Evolutionary conservation across 305 asterid species (phyloP), one percentile per base, ranked within the genome.

Genomic region (Fraxinus platypoda): DNA sequence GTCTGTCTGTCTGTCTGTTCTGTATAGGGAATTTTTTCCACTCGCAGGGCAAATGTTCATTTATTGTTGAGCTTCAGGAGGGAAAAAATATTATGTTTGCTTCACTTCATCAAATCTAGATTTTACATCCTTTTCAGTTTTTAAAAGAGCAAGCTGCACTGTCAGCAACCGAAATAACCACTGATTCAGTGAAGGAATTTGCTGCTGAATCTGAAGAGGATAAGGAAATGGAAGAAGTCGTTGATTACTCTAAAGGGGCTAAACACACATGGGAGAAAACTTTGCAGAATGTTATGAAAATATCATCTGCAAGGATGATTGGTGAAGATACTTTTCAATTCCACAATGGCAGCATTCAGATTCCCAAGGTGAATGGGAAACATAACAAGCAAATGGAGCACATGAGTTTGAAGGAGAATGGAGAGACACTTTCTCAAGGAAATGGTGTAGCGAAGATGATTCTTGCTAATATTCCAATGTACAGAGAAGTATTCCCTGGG

Each of bases 101-200:
- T 71, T 46, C 78, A 68, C 28, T 71, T 54, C 71, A 76, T 80
- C 80, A 37, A 75, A 86, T 82, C 62, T 43, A 21, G 82, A 66
- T 59, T 19, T 74, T 43, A 2, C 78, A 75, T 79, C 82, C 46
- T 81, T 62, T 82, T 88, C 92, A 95, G 98, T 95, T 95, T 88
- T 87, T 95, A 86, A 93, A 90, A 83, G 97, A 95, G 91, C 98
- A 95, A 90, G 98, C 98, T 64, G 94, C 95, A 81, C 84, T 91
- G 37, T 93, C 97, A 70, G 97, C 92, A 81, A 87, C 94, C 2
- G 98, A 95, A 87, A 90, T 92, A 85, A 92, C 97, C 31, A 94
- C 90, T 13, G 97, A 93, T 82, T 88, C 95, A 15, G 93, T 94
- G 81, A 87, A 89, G 81, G 94, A 92, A 86, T 95, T 95, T 80